Evolutionary conservation across 306 rosid genomes (phyloP).

Genomic region (Castanopsis chinensis): DNA sequence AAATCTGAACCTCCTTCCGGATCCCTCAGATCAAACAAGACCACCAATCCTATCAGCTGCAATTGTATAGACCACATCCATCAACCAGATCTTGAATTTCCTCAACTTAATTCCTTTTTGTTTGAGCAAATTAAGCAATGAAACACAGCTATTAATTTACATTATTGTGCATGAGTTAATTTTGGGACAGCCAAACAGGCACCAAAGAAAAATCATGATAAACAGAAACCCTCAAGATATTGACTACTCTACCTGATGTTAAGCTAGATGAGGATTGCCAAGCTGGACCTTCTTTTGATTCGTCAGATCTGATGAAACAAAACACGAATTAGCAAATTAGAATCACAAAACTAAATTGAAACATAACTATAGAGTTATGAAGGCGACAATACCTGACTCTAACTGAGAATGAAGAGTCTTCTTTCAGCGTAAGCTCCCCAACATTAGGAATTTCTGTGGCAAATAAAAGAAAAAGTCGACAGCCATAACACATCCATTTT

Average conservation of each 20-base stretch:
- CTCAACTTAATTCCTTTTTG: neutral
- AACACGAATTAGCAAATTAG: constrained; percentile 29
- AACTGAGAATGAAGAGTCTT: constrained; percentile 47
- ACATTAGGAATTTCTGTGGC: constrained; percentile 52
- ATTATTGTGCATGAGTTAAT: neutral
- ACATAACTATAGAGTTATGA: constrained; percentile 22
- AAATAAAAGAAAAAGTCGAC: constrained; percentile 1
- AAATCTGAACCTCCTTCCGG: neutral
- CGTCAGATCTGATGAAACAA: constrained; percentile 50
- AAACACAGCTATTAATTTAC: neutral
- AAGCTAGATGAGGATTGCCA: constrained; percentile 39
- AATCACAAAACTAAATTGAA: constrained; percentile 16
- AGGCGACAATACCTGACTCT: constrained; percentile 43
- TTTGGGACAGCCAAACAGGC: neutral
- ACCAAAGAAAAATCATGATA: constrained; percentile 12
- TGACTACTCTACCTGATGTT: constrained; percentile 53
- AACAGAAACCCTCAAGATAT: constrained; percentile 17
- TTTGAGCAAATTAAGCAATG: neutral
- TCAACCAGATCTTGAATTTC: neutral
- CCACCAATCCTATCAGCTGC: neutral
- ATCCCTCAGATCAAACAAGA: neutral
- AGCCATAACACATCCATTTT: neutral
- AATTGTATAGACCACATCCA: neutral
- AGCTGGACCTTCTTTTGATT: constrained; percentile 42
- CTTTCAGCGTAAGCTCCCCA: constrained; percentile 58